Percentiles rank a stretch among this genome's conserved stretches.
These are phyloP conservation scores for Diaporthe ampelina DNA, from an alignment of 2,329 filamentous ascomycete species.

Conservation along the genomic window DNA sequence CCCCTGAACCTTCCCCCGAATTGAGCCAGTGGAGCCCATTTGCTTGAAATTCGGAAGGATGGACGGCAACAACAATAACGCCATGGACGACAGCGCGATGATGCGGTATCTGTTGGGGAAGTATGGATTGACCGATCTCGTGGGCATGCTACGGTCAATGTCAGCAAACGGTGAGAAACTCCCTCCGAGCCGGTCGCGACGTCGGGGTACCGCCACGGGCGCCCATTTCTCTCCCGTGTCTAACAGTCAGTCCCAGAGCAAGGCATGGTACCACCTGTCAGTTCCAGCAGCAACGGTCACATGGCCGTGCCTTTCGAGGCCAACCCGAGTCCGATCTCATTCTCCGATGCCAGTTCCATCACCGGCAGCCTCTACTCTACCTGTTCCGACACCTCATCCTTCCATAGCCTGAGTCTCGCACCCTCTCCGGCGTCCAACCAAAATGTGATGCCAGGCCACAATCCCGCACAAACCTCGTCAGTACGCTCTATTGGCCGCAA, in stretches of 20 bases:
- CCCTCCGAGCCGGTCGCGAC: slow-evolving; percentile 14
- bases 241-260: slow-evolving; percentile 36
- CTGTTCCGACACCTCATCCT: slow-evolving; percentile 44
- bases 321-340: slow-evolving; percentile 45
- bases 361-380: slow-evolving; percentile 57
- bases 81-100: slow-evolving; percentile 42
- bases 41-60: slow-evolving; percentile 38
- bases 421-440: slow-evolving; percentile 40
- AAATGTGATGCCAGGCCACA: slow-evolving; percentile 45
- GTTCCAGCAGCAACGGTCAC: slow-evolving; percentile 39
- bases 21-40: slow-evolving; percentile 35
- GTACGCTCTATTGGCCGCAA: slow-evolving; percentile 41
- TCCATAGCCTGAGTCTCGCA: slow-evolving; percentile 42
- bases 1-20: slow-evolving; percentile 39
- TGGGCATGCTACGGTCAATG: slow-evolving; percentile 41
- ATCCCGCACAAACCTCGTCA: slow-evolving; percentile 36
- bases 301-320: slow-evolving; percentile 40
- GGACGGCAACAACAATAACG: slow-evolving; percentile 32
- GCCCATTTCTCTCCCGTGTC: slow-evolving; percentile 8
- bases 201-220: slow-evolving; percentile 1
- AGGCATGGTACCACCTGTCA: slow-evolving; percentile 39
- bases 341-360: slow-evolving; percentile 56
- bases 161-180: slow-evolving; percentile 40
- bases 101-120: slow-evolving; percentile 42
- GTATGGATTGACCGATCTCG: slow-evolving; percentile 41